Evolutionary conservation across 169 alveolate genomes (phyloP), one percentile per base, ranked within the genome.

Genomic region (Babesia caballi): DNA sequence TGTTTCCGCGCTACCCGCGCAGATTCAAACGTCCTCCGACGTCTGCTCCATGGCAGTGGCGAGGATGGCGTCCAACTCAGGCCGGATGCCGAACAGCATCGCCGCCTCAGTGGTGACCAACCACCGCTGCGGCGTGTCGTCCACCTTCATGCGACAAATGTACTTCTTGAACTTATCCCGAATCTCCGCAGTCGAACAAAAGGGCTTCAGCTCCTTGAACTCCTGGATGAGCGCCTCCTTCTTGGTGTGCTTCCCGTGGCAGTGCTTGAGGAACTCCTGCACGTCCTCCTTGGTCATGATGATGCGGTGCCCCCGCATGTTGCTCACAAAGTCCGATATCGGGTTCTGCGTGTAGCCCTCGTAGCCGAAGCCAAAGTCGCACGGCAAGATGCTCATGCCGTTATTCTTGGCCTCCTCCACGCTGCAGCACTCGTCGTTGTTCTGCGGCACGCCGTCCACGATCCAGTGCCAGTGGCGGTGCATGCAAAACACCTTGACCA

Each of bases 391-490:
- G 17, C 23, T 57, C 33, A 78, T 68, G 6, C 87, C 87, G 36
- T 78, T 68, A 23, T 78, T 50, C 53, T 21, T 21, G 15, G 87
- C 87, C 63, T 51, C 58, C 35, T 78, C 78, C 44, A 46, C 41
- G 44, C 76, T 78, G 76, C 77, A 65, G 23, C 72, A 38, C 17
- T 78, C 75, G 36, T 68, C 42, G 41, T 36, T 30, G 52, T 57
- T 49, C 42, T 65, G 77, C 15, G 87, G 77, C n/a, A 65, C 66
- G 17, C 87, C 87, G 47, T 78, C 87, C 21, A 78, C 68, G 11
- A 78, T 78, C 87, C 87, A 78, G 77, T 78, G 87, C 87, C 87
- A 78, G 77, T 78, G 54, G 17, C 35, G 38, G 65, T 78, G 32
- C 19, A 68, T 9, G 65, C 87, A 78, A 44, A 19, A 78, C 33